Conservation (phyloP, 768 basidiomycete species). For the Lentinula lateritia region DNA sequence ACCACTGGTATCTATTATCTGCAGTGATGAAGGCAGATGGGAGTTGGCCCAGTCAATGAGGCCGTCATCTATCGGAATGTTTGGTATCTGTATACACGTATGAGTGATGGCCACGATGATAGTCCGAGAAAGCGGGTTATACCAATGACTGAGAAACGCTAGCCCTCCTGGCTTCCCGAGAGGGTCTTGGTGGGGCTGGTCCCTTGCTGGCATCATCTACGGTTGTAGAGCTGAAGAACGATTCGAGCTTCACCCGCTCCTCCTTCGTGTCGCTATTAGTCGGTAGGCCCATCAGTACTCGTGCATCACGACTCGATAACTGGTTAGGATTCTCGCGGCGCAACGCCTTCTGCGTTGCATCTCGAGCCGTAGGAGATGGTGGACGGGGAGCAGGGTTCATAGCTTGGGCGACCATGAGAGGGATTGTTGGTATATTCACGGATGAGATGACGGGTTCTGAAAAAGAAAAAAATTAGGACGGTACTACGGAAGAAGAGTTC, state of each 20-base stretch:
- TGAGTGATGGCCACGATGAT: constrained; percentile 11
- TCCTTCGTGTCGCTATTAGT: constrained; percentile 26
- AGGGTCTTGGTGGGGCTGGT: constrained; percentile 57
- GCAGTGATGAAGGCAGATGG: constrained; percentile 62
- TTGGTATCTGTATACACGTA: constrained; percentile 11
- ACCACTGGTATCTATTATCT: constrained; percentile 42
- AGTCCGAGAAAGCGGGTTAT: neutral
- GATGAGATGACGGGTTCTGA: constrained; percentile 92
- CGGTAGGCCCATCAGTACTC: constrained; percentile 63
- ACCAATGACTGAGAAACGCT: constrained; percentile 12
- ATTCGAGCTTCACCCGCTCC: constrained; percentile 46
- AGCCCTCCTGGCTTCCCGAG: constrained; percentile 53
- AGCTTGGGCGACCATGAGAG: constrained; percentile 88
- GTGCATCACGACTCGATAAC: constrained; percentile 74
- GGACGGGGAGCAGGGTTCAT: constrained; percentile 96
- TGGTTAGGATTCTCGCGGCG: constrained; percentile 82
- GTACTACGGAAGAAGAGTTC: neutral
- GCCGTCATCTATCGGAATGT: constrained; percentile 34
- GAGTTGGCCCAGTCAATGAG: constrained; percentile 88
- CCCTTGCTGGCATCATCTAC: constrained; percentile 12
- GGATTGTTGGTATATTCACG: constrained; percentile 94
- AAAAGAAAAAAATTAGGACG: neutral
- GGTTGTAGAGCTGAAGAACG: constrained; percentile 47
- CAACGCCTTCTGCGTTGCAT: constrained; percentile 81
- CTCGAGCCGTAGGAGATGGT: constrained; percentile 84